Conservation (phyloP, 176 grass and related monocot genomes). For the Oryza longistaminata region DNA sequence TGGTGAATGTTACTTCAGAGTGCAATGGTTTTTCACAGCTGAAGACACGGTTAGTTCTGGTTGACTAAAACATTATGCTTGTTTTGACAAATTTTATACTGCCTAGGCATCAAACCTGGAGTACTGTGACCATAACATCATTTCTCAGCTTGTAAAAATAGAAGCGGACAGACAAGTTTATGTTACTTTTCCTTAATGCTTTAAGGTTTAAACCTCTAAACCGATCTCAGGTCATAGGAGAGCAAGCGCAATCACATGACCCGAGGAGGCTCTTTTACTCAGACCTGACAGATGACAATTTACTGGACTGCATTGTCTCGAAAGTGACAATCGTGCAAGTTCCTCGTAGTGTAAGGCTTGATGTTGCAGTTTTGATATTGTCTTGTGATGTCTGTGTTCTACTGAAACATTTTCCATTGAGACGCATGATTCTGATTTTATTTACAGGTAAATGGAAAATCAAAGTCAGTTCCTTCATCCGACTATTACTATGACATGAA, state of each 20-base stretch:
- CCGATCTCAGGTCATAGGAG: constrained; percentile 68
- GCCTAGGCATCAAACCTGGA: neutral
- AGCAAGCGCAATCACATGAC: constrained; percentile 69
- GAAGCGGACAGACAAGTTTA: constrained; percentile 22
- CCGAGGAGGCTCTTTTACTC: constrained; percentile 88
- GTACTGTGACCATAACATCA: neutral
- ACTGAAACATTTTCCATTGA: constrained; percentile 29
- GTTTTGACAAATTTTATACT: neutral
- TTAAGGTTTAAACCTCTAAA: constrained; percentile 40
- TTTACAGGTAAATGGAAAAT: constrained; percentile 49
- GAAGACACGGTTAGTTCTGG: constrained; percentile 81
- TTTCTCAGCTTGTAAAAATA: constrained; percentile 20
- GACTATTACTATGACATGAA: constrained; percentile 97
- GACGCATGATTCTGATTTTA: constrained; percentile 32
- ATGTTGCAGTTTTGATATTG: constrained; percentile 41
- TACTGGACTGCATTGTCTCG: constrained; percentile 82
- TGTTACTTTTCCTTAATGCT: constrained; percentile 32
- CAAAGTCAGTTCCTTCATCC: constrained; percentile 51
- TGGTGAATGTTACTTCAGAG: constrained; percentile 61
- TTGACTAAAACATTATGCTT: constrained; percentile 19
- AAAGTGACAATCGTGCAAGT: constrained; percentile 70
- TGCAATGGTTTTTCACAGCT: constrained; percentile 94
- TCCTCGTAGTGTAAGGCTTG: constrained; percentile 60
- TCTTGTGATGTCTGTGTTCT: constrained; percentile 35
- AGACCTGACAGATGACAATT: constrained; percentile 82